phyloP scores from a whole-genome alignment of 2,329 filamentous ascomycete species.

The Colletotrichum trifolii region DNA sequence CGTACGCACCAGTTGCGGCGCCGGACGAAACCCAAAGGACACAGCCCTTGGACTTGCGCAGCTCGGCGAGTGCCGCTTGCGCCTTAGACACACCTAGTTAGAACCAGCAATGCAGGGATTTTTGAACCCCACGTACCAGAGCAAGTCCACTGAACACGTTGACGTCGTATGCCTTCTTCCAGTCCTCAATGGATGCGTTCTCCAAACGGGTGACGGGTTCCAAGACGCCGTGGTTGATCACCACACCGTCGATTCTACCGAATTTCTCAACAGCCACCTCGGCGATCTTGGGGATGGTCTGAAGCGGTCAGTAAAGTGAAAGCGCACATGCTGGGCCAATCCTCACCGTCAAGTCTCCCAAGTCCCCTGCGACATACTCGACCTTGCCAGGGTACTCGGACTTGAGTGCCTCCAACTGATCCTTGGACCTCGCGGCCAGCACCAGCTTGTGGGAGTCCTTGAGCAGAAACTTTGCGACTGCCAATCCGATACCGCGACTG shows the following conservation, averaged over 20 bases:
- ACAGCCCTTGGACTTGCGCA: constrained; percentile 75
- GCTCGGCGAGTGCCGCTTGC: constrained; percentile 74
- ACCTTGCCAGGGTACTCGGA: constrained; percentile 63
- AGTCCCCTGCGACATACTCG: constrained; percentile 66
- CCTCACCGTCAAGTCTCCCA: constrained; percentile 62
- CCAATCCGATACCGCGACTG: constrained; percentile 71
- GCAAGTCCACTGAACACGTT: constrained; percentile 89
- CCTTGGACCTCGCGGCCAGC: constrained; percentile 65
- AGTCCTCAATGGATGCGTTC: constrained; percentile 76
- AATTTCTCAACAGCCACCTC: constrained; percentile 74
- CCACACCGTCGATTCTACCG: constrained; percentile 79
- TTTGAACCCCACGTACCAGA: constrained; percentile 63
- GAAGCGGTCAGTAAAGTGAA: constrained; percentile 14
- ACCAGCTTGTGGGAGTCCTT: constrained; percentile 67
- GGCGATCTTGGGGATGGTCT: constrained; percentile 71
- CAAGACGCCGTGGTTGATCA: constrained; percentile 89
- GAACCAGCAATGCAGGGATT: not conserved
- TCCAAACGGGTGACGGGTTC: constrained; percentile 78
- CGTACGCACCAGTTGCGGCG: constrained; percentile 73
- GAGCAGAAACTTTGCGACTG: constrained; percentile 64
- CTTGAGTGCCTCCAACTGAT: constrained; percentile 62
- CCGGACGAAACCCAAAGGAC: constrained; percentile 86
- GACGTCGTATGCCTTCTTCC: constrained; percentile 80
- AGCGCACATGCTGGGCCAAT: not conserved
- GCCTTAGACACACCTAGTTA: constrained; percentile 60